A percentile compares a stretch with the other conserved stretches of the same genome.
Evolutionary conservation across 495 filamentous ascomycete genomes (phyloP).

Genomic region (Lichina pygmaea): DNA sequence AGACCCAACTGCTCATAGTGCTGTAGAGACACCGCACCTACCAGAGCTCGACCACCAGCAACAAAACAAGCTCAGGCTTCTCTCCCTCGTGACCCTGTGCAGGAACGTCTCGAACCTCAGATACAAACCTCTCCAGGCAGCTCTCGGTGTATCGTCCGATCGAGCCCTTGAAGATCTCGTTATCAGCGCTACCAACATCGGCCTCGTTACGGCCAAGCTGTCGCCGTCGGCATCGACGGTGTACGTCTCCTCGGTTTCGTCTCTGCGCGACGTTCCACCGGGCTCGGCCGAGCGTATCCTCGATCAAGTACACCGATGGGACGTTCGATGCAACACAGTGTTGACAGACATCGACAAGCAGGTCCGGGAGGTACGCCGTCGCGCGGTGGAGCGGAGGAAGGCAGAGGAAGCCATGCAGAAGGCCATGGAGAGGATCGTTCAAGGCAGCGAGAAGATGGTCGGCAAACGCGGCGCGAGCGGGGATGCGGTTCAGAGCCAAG

Average conservation of each 20-base stretch:
- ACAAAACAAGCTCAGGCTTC: conserved; percentile 63
- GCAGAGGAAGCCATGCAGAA: neutral
- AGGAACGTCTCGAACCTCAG: conserved; percentile 32
- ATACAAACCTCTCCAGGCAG: conserved; percentile 36
- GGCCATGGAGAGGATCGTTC: neutral
- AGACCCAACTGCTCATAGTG: neutral
- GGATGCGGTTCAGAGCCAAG: neutral
- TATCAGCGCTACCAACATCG: conserved; percentile 68
- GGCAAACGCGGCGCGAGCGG: neutral
- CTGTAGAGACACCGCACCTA: conserved; percentile 26
- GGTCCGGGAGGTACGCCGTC: conserved; percentile 26
- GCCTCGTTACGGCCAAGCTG: conserved; percentile 54
- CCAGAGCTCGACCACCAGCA: conserved; percentile 49
- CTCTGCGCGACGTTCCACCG: conserved; percentile 63
- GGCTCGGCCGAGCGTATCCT: conserved; percentile 38
- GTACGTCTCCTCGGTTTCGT: conserved; percentile 48
- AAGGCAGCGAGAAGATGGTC: neutral
- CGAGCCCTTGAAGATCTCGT: conserved; percentile 73
- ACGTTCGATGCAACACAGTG: conserved; percentile 43
- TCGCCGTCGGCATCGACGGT: conserved; percentile 46
- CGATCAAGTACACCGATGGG: conserved; percentile 41
- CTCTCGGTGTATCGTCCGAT: conserved; percentile 36
- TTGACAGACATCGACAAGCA: conserved; percentile 49
- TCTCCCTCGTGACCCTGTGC: conserved; percentile 57
- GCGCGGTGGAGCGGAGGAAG: conserved; percentile 23